Evolutionary conservation across 345 rosid genomes (phyloP).

Genomic region (Eucalyptus marginata): DNA sequence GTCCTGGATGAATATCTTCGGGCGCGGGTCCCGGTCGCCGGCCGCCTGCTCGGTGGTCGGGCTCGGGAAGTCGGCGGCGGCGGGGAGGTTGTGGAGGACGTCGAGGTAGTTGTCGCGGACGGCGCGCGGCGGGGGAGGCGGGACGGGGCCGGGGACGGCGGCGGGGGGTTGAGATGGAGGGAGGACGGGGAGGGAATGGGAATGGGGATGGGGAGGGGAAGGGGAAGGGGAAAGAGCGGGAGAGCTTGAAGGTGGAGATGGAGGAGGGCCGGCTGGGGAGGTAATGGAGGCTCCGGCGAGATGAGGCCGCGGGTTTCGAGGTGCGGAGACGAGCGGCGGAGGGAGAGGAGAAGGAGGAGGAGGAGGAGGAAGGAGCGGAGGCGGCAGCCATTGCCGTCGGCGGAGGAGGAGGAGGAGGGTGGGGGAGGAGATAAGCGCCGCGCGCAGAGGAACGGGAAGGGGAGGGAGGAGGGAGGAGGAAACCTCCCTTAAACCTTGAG

Average conservation of each 20-base stretch:
- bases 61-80: not conserved
- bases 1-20: conserved; percentile 48
- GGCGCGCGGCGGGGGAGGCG: conserved; percentile 10
- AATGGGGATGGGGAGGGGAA: not conserved
- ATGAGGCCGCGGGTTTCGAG: not conserved
- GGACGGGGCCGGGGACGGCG: conserved; percentile 4
- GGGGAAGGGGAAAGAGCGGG: not conserved
- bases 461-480: not conserved
- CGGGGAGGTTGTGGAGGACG: conserved; percentile 12
- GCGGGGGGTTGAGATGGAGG: too few relatives aligned
- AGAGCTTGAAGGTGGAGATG: not conserved
- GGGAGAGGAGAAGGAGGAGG: not conserved
- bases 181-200: conserved; percentile 4
- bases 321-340: not conserved
- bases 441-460: not conserved
- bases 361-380: not conserved
- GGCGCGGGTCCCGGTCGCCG: conserved; percentile 3
- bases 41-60: not conserved
- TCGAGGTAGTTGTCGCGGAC: conserved; percentile 24
- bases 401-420: not conserved
- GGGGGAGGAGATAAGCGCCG: not conserved
- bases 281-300: not conserved
- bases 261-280: not conserved
- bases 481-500: conserved; percentile 3
- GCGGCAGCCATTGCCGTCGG: not conserved